Evolutionary conservation across 2,329 filamentous ascomycete genomes (phyloP).

Genomic region (Tolypocladium sp.): DNA sequence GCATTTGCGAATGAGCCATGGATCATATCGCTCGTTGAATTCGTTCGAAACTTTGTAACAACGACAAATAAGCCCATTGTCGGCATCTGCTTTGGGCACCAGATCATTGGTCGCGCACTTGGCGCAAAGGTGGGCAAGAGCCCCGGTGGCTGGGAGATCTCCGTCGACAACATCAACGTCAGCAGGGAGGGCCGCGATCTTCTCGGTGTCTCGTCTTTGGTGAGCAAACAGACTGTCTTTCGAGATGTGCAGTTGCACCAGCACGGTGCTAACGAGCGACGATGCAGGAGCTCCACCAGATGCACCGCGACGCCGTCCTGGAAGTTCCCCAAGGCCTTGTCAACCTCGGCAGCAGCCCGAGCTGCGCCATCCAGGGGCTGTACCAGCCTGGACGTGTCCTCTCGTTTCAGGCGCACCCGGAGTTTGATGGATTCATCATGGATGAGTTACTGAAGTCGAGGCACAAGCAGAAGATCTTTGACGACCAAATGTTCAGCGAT

Average conservation of each 20-base stretch:
- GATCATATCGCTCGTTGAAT: conserved; percentile 29
- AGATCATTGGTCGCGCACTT: conserved; percentile 32
- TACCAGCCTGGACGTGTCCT: conserved; percentile 25
- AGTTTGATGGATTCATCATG: conserved; percentile 29
- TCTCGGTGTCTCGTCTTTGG: conserved; percentile 19
- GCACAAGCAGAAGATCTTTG: conserved; percentile 15
- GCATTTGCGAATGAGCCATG: conserved; percentile 28
- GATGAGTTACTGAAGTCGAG: conserved; percentile 17
- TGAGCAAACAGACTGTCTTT: conserved; percentile 1
- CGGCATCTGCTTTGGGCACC: conserved; percentile 38
- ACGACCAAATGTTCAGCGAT: conserved; percentile 15
- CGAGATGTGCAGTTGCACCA: background rate
- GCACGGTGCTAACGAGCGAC: background rate
- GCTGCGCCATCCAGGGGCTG: conserved; percentile 29
- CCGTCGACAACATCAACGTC: conserved; percentile 26
- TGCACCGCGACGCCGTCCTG: conserved; percentile 33
- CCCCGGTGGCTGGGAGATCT: conserved; percentile 31
- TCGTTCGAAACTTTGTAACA: conserved; percentile 15
- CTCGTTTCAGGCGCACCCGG: conserved; percentile 34
- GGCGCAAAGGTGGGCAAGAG: conserved; percentile 25
- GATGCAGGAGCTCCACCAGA: conserved; percentile 26
- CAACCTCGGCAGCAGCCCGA: conserved; percentile 27
- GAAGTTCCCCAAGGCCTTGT: conserved; percentile 24
- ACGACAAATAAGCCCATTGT: conserved; percentile 23
- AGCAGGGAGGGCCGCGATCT: conserved; percentile 26